Base-by-base conservation (phyloP, 2,329 filamentous ascomycete species). In the Hymenoscyphus scutula region DNA sequence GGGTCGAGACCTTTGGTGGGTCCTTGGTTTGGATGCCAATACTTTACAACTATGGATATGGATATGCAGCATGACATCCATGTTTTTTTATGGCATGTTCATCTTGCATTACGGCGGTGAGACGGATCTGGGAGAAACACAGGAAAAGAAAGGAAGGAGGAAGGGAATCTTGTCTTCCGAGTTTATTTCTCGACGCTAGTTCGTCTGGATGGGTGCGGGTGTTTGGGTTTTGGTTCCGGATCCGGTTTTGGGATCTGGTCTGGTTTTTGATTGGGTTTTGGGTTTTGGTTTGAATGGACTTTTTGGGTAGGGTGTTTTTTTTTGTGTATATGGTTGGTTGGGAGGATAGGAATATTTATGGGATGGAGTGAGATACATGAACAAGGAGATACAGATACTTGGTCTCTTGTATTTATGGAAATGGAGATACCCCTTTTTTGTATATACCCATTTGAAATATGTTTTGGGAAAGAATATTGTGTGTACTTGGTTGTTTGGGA, bases 351-450 rank as follows among this genome's bases (percentile, higher is more conserved):
- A n/a, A n/a, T n/a, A n/a, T n/a, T n/a, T n/a, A n/a, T n/a, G n/a
- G 41, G 25, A 5, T 5, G 45, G 45, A 48, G n/a, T 23, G 45
- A 23, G 17, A 45, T 23, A 13, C 19, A 48, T 19, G 15, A 48
- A 48, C 45, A 48, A 48, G 45, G 45, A 23, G 45, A 23, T 25
- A 48, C 45, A 48, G 45, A 48, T 48, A 48, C 45, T 48, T 48
- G 45, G 3, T 23, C 23, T 48, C 23, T 48, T 48, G n/a, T 48
- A 13, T 48, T 25, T 48, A 48, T 23, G 41, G 38, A 19, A 19
- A 45, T 45, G n/a, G 19, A 45, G 38, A 45, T 45, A 45, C 38
- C 38, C 38, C 17, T 7, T 45, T 17, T 7, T 45, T 45, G n/a
- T 45, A 23, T 45, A 29, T 29, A 29, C 27, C 27, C 27, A 29